These are phyloP conservation scores for Houttuynia cordata DNA, from an alignment of 164 flowering plant species.

Conservation along the genomic window DNA sequence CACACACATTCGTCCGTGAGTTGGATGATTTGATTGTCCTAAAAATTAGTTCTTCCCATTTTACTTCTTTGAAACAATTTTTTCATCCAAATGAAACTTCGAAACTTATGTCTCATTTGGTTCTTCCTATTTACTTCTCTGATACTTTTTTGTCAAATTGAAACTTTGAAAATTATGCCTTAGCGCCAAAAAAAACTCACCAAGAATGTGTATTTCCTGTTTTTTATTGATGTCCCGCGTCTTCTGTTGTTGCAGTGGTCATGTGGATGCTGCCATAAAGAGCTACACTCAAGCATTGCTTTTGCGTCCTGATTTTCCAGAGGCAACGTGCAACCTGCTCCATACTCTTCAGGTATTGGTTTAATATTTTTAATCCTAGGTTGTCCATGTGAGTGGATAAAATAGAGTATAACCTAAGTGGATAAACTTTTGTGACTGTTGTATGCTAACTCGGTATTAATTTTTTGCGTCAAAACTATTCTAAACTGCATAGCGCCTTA, in stretches of 20 bases:
- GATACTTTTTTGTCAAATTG: too few species aligned
- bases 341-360: conserved; percentile 82
- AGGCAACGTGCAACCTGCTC: conserved; percentile 95
- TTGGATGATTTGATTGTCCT: not conserved
- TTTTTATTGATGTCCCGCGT: not conserved
- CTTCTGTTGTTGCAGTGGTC: conserved; percentile 45
- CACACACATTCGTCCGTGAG: not conserved
- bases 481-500: not conserved
- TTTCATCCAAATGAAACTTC: too few species aligned
- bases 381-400: not conserved
- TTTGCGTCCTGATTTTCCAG: conserved; percentile 95
- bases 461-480: not conserved
- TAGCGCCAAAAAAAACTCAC: too few species aligned
- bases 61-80: not conserved
- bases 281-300: conserved; percentile 80
- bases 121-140: too few species aligned
- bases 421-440: not conserved
- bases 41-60: not conserved
- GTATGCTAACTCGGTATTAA: not conserved
- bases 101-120: too few species aligned
- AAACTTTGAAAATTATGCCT: too few species aligned
- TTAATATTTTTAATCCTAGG: too few species aligned
- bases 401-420: not conserved
- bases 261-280: conserved; percentile 81
- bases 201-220: too few species aligned